Conservation (phyloP, 164 flowering plant genomes). For the Sedum album region DNA sequence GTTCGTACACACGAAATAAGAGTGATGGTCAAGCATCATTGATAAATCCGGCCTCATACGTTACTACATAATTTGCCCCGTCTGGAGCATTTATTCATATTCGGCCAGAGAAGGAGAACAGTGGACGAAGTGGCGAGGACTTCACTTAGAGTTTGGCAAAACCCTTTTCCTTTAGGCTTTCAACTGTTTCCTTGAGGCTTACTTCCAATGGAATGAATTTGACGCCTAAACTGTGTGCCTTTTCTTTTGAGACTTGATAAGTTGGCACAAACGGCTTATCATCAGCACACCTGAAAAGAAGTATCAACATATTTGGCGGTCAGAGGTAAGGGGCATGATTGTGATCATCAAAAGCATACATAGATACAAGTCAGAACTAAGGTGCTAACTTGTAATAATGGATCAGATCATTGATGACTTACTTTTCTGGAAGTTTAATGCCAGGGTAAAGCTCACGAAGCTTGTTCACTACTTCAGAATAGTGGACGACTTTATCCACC, state of each 20-base stretch:
- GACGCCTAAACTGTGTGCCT: constrained; percentile 42
- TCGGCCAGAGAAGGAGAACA: background rate
- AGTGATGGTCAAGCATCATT: too few species aligned
- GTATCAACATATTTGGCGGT: background rate
- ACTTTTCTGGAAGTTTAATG: constrained; percentile 31
- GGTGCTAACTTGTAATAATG: too few species aligned
- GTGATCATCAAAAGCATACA: too few species aligned
- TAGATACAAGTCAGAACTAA: too few species aligned
- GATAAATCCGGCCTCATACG: too few species aligned
- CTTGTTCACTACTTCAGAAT: constrained; percentile 24
- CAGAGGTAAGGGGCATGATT: background rate
- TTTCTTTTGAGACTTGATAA: constrained; percentile 54
- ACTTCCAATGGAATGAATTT: constrained; percentile 43
- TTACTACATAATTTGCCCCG: background rate
- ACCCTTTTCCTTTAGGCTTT: constrained; percentile 67
- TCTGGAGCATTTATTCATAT: background rate
- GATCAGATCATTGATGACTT: constrained; percentile 11
- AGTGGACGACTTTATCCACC: constrained; percentile 25
- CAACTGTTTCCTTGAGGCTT: constrained; percentile 71
- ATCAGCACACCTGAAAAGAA: constrained; percentile 63
- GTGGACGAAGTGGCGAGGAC: background rate
- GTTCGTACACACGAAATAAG: too few species aligned
- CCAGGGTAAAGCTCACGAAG: constrained; percentile 23
- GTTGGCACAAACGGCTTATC: constrained; percentile 54
- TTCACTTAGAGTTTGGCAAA: constrained; percentile 25